A percentile compares a stretch with the other conserved stretches of the same genome.
These are phyloP conservation scores for Cyclotella baltica DNA, from an alignment of 108 stramenopile species.

Conservation along the genomic window DNA sequence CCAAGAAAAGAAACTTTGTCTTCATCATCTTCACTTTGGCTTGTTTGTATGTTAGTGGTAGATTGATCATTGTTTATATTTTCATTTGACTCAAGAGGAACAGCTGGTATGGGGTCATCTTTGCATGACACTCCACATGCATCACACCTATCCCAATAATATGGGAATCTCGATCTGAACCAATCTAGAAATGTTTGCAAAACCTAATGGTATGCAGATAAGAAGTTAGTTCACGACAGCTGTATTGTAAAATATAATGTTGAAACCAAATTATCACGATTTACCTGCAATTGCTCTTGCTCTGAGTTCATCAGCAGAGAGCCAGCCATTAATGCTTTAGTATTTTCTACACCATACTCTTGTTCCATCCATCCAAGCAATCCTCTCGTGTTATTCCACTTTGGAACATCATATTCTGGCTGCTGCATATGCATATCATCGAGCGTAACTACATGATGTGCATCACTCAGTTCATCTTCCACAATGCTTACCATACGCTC, in stretches of 20 bases:
- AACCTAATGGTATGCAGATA: background rate
- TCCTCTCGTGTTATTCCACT: conserved; percentile 20
- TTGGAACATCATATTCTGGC: background rate
- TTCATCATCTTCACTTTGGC: background rate
- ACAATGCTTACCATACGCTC: conserved; percentile 61
- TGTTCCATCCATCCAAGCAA: conserved; percentile 56
- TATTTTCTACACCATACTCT: conserved; percentile 58
- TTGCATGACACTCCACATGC: conserved; percentile 64
- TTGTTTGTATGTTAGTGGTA: background rate
- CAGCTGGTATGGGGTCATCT: conserved; percentile 38
- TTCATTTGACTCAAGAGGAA: no score
- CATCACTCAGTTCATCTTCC: conserved; percentile 57
- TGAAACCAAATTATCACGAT: background rate
- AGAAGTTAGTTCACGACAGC: background rate
- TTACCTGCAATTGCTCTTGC: conserved; percentile 48
- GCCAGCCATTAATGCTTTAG: conserved; percentile 34
- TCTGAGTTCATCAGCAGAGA: conserved; percentile 31
- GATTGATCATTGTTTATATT: background rate
- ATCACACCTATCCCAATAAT: conserved; percentile 67
- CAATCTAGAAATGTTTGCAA: conserved; percentile 63
- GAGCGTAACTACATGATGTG: background rate
- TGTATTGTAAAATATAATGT: background rate
- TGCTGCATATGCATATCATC: background rate
- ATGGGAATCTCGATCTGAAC: conserved; percentile 67
- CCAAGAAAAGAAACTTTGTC: conserved; percentile 59